Evolutionary conservation across 306 rosid species (phyloP), one percentile per base, ranked within the genome.

Genomic region (Vicia faba): DNA sequence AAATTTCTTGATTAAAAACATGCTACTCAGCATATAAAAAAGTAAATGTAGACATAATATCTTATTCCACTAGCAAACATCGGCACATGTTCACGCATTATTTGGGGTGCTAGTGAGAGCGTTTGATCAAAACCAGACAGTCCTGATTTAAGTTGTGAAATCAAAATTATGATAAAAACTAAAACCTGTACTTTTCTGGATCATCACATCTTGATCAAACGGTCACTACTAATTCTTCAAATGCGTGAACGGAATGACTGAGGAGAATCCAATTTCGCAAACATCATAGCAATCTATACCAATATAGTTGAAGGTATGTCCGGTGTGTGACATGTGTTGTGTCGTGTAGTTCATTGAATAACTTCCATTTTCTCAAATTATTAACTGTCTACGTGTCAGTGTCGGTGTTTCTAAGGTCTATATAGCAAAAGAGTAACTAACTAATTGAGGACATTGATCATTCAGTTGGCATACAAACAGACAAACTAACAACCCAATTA

Each of bases 21-120:
- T 39, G 45, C 19, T 41, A 50, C 41, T 59, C 58, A n/a, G 12
- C 66, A 45, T 28, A 25, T 50, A 11, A 54, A 46, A 14, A 71
- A 58, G 2, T 36, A 26, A 53, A 40, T 4, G 20, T 3, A 36
- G n/a, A 31, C 29, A 61, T 38, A 16, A 36, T 13, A 56, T 70
- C 31, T 13, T 14, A 31, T 29, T 50, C 60, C 40, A 78, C 51
- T 41, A 53, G 40, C 14, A 60, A 53, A 53, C 51, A 49, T 25
- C 26, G 1, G 5, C 38, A 33, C 9, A 2, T 7, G 1, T 33
- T 33, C 38, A 33, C 38, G 38, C 9, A 33, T 33, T 33, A 33
- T 33, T 33, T 33, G 8, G 38, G 9, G 38, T 33, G 7, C 5
- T 33, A 33, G 2, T 33, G 9, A 33, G 9, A 33, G 9, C 9